Percentiles rank a stretch among this genome's conserved stretches.
These are phyloP conservation scores for Magnaporthiopsis rhizophila DNA, from an alignment of 2,329 filamentous ascomycete genomes.

Conservation along the genomic window DNA sequence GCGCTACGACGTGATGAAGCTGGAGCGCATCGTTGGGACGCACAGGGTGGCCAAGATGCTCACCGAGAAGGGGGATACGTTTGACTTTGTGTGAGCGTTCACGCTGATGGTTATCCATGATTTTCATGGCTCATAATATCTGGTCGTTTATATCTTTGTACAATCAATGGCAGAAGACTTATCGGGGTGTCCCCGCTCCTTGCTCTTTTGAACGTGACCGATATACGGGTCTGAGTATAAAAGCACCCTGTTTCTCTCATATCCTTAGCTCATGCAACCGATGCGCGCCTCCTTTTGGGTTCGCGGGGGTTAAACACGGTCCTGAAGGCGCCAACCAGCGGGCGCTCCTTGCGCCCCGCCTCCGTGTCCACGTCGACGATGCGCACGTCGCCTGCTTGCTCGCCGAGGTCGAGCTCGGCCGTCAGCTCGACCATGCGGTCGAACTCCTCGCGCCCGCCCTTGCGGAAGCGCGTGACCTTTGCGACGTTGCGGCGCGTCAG, in stretches of 20 bases:
- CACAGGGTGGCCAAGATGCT: slow-evolving; percentile 79
- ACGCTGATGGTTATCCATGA: too few relatives aligned
- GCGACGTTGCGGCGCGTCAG: slow-evolving; percentile 70
- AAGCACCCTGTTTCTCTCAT: too few relatives aligned
- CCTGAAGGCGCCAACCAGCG: background rate
- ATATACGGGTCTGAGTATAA: too few relatives aligned
- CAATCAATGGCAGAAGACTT: background rate
- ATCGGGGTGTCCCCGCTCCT: background rate
- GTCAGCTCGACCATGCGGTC: slow-evolving; percentile 52
- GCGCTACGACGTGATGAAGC: slow-evolving; percentile 78
- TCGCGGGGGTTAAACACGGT: slow-evolving; percentile 7
- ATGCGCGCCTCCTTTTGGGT: slow-evolving; percentile 1
- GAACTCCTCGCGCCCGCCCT: slow-evolving; percentile 58
- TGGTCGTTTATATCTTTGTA: background rate
- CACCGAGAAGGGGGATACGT: slow-evolving; percentile 76
- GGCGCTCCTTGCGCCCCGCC: background rate
- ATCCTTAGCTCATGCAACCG: background rate
- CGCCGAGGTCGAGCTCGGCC: slow-evolving; percentile 23
- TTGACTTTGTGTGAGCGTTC: slow-evolving; percentile 68
- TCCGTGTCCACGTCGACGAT: background rate
- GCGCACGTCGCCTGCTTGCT: slow-evolving; percentile 2
- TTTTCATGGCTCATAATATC: background rate
- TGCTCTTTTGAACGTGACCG: too few relatives aligned
- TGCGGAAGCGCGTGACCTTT: slow-evolving; percentile 74
- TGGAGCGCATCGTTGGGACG: slow-evolving; percentile 81